Base-by-base conservation (phyloP, 768 basidiomycete species). In the Termitomyces bulborhizus region DNA sequence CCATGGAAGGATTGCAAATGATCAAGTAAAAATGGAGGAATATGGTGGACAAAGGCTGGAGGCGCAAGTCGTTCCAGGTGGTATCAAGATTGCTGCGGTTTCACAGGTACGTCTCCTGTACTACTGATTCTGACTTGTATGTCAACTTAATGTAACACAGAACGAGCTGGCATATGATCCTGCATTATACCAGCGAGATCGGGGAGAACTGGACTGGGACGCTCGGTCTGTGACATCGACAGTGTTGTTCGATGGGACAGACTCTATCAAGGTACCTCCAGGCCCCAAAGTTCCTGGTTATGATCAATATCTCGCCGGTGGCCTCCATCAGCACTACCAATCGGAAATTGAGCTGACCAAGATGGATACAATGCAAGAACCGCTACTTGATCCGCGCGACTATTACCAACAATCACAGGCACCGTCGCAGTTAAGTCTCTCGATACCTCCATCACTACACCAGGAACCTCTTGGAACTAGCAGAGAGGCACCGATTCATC, bases 191-290 rank as follows among this genome's bases (percentile, higher is more conserved):
- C 80, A 77, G 60, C 83, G 89, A 15, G 91, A 93, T 65, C 78
- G 88, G 57, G 91, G 90, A 51, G 91, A 96, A 68, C 66, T 85
- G 46, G 92, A 95, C 62, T 96, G 90, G 92, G 94, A 97, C 61
- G 77, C 78, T 44, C 83, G 85, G 7, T 93, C 90, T 0, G 75
- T 93, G 60, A 78, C 84, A 6, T 85, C 85, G 9, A 76, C 79
- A 0, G 77, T 74, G 27, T 63, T 85, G 46, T 72, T 87, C 36
- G 78, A 80, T 43, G 74, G 75, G 4, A 58, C 76, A 4, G 68
- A 76, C n/a, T 69, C 71, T 16, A 65, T 72, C 43, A 77, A 76
- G 58, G 70, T 73, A 11, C 71, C 45, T 18, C 69, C 51, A 62
- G 66, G 24, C 64, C 68, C 41, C 64, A 61, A 63, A 67, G 73